phyloP scores from a whole-genome alignment of 441 rosid genomes.

The Croton laevigatus region DNA sequence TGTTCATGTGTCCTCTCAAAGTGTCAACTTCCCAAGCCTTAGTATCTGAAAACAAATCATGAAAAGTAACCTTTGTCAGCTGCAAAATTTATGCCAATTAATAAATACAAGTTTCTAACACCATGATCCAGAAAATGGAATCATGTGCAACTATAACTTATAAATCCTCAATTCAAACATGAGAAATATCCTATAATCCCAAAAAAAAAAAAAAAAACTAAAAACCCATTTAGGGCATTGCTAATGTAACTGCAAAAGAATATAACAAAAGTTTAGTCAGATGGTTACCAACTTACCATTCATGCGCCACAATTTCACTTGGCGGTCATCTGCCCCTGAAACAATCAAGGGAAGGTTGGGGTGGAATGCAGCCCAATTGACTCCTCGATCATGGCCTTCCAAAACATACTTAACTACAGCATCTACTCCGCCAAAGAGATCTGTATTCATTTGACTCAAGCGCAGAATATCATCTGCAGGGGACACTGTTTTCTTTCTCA shows the following conservation, averaged over 20 bases:
- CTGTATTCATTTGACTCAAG: slow-evolving; percentile 78
- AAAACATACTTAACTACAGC: slow-evolving; percentile 88
- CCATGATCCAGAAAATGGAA: neutral
- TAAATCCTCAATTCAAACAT: neutral
- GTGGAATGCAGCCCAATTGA: slow-evolving; percentile 94
- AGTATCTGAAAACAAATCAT: slow-evolving; percentile 52
- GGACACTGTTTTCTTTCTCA: slow-evolving; percentile 78
- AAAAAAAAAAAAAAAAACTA: too few species aligned
- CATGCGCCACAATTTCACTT: slow-evolving; percentile 90
- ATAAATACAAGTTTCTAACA: neutral
- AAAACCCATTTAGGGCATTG: too few species aligned
- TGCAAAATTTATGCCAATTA: neutral
- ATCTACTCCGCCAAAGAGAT: slow-evolving; percentile 87
- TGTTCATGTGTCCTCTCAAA: slow-evolving; percentile 83
- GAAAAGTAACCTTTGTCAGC: slow-evolving; percentile 9
- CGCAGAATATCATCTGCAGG: slow-evolving; percentile 90
- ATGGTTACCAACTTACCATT: slow-evolving; percentile 45
- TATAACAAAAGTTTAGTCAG: neutral
- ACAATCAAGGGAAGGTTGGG: slow-evolving; percentile 85
- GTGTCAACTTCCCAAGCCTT: slow-evolving; percentile 96
- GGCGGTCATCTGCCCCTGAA: slow-evolving; percentile 92
- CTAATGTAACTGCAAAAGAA: neutral
- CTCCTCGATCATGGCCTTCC: slow-evolving; percentile 95
- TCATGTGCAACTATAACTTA: neutral
- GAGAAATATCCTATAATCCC: neutral